phyloP scores from a whole-genome alignment of 2,329 filamentous ascomycete genomes.

The Camillea tinctor region DNA sequence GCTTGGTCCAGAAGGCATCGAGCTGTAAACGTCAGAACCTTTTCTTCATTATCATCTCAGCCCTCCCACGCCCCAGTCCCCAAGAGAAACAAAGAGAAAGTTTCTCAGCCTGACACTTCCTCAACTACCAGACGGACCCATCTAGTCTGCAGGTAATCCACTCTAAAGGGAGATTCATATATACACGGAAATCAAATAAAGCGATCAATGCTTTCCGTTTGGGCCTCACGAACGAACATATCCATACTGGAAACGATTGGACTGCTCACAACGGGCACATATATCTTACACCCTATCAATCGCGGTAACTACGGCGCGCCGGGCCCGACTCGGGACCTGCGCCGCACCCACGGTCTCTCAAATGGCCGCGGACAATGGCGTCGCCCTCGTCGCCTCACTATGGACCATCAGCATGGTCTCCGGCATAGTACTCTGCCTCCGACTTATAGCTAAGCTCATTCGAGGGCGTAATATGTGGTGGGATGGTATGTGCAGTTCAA shows the following conservation, averaged over 20 bases:
- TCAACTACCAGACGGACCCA: neutral
- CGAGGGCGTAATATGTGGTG: neutral
- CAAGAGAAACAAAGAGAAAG: too few species aligned
- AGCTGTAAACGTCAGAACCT: neutral
- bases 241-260: neutral
- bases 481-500: neutral
- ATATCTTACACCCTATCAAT: neutral
- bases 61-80: too few species aligned
- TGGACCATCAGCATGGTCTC: neutral
- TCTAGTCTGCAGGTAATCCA: neutral
- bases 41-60: neutral
- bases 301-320: neutral
- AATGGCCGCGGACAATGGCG: neutral
- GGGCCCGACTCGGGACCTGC: neutral
- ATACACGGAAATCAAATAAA: neutral
- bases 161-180: neutral
- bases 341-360: neutral
- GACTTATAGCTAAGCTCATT: neutral
- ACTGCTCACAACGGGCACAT: neutral
- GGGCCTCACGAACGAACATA: neutral
- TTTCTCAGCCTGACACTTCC: neutral
- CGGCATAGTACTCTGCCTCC: neutral
- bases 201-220: neutral
- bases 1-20: neutral
- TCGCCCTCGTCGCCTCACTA: neutral